Conservation (phyloP, 1,284 basidiomycete species). For the Ceratobasidium sp. region DNA sequence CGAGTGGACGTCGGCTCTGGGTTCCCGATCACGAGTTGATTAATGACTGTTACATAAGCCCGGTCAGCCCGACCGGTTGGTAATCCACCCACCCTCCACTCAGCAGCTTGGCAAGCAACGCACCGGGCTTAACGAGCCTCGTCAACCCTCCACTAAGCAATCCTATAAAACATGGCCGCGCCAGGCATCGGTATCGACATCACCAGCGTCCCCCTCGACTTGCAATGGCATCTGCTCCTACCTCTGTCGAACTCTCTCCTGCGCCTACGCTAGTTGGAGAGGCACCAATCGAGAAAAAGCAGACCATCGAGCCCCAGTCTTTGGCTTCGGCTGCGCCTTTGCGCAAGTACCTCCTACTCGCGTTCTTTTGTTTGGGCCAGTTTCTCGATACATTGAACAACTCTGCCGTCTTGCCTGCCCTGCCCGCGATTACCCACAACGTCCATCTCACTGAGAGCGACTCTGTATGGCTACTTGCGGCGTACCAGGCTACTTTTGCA, state of each 20-base stretch:
- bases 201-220: background rate
- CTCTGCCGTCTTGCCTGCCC: constrained; percentile 60
- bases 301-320: constrained; percentile 4
- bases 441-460: constrained; percentile 47
- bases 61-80: too few species aligned
- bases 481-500: constrained; percentile 27
- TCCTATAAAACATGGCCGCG: constrained; percentile 12
- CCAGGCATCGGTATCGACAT: background rate
- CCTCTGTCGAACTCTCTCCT: constrained; percentile 34
- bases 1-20: too few species aligned
- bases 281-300: background rate
- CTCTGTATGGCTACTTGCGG: constrained; percentile 42
- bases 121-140: too few species aligned
- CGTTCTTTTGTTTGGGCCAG: constrained; percentile 61
- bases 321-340: constrained; percentile 4
- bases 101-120: constrained; percentile 12
- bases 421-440: constrained; percentile 54
- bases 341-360: constrained; percentile 55
- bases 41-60: too few species aligned
- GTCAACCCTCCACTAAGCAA: background rate
- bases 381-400: constrained; percentile 64
- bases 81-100: background rate
- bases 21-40: too few species aligned
- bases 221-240: too few species aligned
- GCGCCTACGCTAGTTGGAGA: constrained; percentile 27